These are phyloP conservation scores for Mycothermus thermophilus DNA, from an alignment of 495 filamentous ascomycete species.

Conservation along the genomic window DNA sequence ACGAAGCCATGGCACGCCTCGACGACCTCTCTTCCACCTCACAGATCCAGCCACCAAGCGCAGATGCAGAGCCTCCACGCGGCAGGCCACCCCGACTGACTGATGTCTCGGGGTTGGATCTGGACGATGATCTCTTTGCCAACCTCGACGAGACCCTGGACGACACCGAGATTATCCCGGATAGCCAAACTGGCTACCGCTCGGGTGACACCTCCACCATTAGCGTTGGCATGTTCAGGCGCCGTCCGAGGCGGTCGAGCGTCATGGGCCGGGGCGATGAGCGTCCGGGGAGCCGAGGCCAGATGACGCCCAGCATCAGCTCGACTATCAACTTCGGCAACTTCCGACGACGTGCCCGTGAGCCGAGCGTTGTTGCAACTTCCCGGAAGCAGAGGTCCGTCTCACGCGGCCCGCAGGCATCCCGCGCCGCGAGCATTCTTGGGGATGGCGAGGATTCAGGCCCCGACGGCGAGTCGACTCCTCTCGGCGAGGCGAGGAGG, in stretches of 20 bases:
- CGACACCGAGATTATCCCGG: slow-evolving; percentile 10
- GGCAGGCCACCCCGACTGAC: slow-evolving; percentile 13
- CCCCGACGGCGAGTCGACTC: slow-evolving; percentile 33
- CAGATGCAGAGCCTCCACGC: slow-evolving; percentile 14
- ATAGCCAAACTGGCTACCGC: slow-evolving; percentile 20
- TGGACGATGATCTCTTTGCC: slow-evolving; percentile 33
- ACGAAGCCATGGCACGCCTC: slow-evolving; percentile 26
- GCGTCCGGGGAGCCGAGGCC: slow-evolving; percentile 34
- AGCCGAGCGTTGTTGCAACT: slow-evolving; percentile 36
- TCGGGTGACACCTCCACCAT: slow-evolving; percentile 34
- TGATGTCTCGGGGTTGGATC: slow-evolving; percentile 31
- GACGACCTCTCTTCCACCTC: slow-evolving; percentile 28
- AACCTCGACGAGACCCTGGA: slow-evolving; percentile 32
- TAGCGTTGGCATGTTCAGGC: slow-evolving; percentile 28
- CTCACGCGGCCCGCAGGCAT: slow-evolving; percentile 15
- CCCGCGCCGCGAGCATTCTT: slow-evolving; percentile 8
- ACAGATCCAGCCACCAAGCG: slow-evolving; percentile 4
- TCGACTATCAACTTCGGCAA: slow-evolving; percentile 32
- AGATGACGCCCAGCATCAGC: slow-evolving; percentile 30
- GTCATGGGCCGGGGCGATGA: slow-evolving; percentile 30
- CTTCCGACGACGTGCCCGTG: slow-evolving; percentile 31
- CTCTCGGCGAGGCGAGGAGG: slow-evolving; percentile 24
- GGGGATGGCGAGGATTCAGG: slow-evolving; percentile 28
- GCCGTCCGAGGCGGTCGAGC: slow-evolving; percentile 33
- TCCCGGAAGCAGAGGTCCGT: slow-evolving; percentile 23